A percentile compares a stretch with the other conserved stretches of the same genome.
Conservation (phyloP, 2,329 filamentous ascomycete genomes). For the Pseudocercospora fuligena region DNA sequence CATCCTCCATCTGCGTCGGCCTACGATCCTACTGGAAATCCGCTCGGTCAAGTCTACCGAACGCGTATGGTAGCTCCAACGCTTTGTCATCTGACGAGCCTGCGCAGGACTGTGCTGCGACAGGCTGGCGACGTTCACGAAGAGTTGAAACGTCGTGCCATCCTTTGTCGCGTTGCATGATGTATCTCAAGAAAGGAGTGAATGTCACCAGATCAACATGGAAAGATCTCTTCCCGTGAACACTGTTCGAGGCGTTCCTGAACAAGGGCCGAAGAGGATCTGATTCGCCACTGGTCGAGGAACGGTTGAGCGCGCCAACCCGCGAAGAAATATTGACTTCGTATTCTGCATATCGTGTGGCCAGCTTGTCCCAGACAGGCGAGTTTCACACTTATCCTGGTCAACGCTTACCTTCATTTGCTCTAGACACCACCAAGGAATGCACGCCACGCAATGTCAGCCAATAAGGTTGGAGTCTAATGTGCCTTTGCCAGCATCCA, state of each 20-base stretch:
- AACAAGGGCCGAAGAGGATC: background rate
- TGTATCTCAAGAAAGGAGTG: background rate
- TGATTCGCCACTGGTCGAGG: slow-evolving; percentile 1
- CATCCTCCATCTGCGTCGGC: no score
- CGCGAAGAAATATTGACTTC: slow-evolving; percentile 2
- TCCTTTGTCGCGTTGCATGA: no score
- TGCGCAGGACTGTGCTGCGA: no score
- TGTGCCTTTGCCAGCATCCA: slow-evolving; percentile 5
- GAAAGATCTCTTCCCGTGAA: no score
- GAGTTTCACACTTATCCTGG: background rate
- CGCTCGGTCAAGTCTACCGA: background rate
- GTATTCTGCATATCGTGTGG: background rate
- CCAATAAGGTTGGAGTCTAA: background rate
- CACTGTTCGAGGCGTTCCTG: background rate
- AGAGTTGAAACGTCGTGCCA: background rate
- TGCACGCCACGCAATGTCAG: background rate
- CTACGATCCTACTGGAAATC: background rate
- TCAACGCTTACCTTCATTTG: slow-evolving; percentile 6
- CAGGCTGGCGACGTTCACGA: background rate
- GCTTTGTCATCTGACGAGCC: background rate
- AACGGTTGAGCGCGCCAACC: background rate
- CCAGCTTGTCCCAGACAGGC: background rate
- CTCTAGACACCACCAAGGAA: background rate
- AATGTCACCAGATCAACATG: no score
- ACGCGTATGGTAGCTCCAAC: background rate